Base-by-base conservation (phyloP, 2,329 filamentous ascomycete species). In the Diaporthe nobilis region DNA sequence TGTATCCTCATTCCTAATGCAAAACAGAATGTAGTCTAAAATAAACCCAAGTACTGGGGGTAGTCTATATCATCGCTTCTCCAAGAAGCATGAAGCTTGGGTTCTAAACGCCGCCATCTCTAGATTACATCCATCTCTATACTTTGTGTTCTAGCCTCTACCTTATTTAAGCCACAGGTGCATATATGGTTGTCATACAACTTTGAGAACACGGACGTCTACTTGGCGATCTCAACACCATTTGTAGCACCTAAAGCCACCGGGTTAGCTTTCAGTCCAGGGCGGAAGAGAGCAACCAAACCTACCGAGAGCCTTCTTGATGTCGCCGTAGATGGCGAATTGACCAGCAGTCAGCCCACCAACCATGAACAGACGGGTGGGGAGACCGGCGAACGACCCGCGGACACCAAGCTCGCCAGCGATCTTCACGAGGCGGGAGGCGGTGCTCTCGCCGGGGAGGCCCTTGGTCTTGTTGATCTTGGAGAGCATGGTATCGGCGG, bases 381-480 rank as follows among this genome's bases (percentile, higher is more conserved):
- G 91, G 80, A 94, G 91, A 89, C 92, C 92, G 80, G 88, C 86
- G 85, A 90, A 94, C 67, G 87, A 90, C 80, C 92, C 92, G 80
- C 88, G 87, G 82, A 94, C 77, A 83, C 92, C 92, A 78, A 94
- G 90, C 85, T 94, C 92, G 83, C 90, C 90, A 78, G 86, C 92
- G 82, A 94, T 94, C 90, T 94, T 94, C 86, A 93, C 86, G 79
- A 94, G 85, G 84, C 92, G 90, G 84, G 86, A 87, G 81, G 88
- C 88, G 79, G 91, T 94, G 81, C 92, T 88, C 87, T 94, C 92
- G 85, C 92, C 92, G 73, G 92, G 92, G 73, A 89, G 86, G 84
- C 92, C 92, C 79, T 92, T 90, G 84, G 91, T 92, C 91, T 94
- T 94, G 91, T 94, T 94, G 89, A 94, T 94, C 89, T 94, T 94